Evolutionary conservation across 176 grass and related monocot species (phyloP).

Genomic region (Carex cristatella): DNA sequence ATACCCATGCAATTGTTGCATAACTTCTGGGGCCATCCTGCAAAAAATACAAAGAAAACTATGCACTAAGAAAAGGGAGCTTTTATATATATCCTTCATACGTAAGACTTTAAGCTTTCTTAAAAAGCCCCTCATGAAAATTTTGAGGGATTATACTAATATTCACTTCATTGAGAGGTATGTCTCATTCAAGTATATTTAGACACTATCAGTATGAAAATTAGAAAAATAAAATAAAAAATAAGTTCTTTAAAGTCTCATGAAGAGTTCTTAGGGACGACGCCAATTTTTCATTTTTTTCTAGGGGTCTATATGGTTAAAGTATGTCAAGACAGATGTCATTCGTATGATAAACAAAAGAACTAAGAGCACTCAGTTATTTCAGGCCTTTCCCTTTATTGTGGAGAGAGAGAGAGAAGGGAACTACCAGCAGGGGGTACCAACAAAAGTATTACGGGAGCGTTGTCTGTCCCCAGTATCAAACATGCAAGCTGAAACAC

Average conservation of each 20-base stretch:
- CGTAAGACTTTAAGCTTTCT: background rate
- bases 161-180: background rate
- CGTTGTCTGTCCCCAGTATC: constrained; percentile 94
- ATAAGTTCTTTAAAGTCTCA: background rate
- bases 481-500: constrained; percentile 95
- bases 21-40: constrained; percentile 99
- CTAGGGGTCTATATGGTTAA: background rate
- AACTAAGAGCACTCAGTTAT: background rate
- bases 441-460: constrained; percentile 94
- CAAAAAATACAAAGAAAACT: constrained; percentile 14
- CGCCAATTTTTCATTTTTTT: background rate
- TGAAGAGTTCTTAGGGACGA: background rate
- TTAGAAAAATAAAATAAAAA: constrained; percentile 19
- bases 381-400: background rate
- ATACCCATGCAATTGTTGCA: constrained; percentile 99
- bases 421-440: constrained; percentile 88
- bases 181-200: background rate
- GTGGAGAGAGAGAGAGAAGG: background rate
- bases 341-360: background rate
- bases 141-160: background rate
- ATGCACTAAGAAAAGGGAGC: constrained; percentile 2
- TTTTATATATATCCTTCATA: constrained; percentile 24
- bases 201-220: constrained; percentile 6
- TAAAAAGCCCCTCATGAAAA: background rate
- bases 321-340: background rate